Conservation (phyloP, 176 grass and related monocot species). For the Elaeis guineensis region DNA sequence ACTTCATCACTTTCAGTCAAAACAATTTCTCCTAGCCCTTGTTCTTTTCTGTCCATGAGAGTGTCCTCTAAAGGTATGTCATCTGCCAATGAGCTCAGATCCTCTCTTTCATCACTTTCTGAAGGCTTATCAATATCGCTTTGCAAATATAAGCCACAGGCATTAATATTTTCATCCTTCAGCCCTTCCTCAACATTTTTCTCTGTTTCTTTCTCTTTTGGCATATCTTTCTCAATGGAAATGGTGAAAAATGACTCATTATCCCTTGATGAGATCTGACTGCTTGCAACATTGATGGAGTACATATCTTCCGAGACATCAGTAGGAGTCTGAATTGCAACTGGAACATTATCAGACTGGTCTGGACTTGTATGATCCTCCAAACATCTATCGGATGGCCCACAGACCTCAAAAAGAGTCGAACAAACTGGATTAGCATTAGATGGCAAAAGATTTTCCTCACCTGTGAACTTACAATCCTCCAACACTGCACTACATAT, state of each 20-base stretch:
- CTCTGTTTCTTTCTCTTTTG: conserved; percentile 4
- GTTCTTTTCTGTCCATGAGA: conserved; percentile 8
- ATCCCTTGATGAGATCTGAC: background rate
- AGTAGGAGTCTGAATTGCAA: background rate
- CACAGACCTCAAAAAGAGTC: background rate
- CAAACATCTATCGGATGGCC: background rate
- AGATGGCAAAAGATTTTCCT: background rate
- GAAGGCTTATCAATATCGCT: no score
- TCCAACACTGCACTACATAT: background rate
- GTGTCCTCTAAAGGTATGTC: background rate
- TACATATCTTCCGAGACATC: background rate
- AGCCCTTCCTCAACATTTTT: conserved; percentile 11
- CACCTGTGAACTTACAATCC: background rate
- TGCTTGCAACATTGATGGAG: background rate
- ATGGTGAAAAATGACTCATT: background rate
- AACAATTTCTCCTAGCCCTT: background rate
- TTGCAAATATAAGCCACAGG: no score
- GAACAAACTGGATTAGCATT: background rate
- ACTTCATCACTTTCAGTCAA: background rate
- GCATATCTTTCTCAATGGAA: conserved; percentile 10
- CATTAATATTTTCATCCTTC: background rate
- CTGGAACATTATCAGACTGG: background rate
- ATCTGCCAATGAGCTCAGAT: background rate
- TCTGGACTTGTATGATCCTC: conserved; percentile 4
- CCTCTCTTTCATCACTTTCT: background rate